These are phyloP conservation scores for Hydnomerulius pinastri DNA, from an alignment of 768 basidiomycete species.

Conservation along the genomic window DNA sequence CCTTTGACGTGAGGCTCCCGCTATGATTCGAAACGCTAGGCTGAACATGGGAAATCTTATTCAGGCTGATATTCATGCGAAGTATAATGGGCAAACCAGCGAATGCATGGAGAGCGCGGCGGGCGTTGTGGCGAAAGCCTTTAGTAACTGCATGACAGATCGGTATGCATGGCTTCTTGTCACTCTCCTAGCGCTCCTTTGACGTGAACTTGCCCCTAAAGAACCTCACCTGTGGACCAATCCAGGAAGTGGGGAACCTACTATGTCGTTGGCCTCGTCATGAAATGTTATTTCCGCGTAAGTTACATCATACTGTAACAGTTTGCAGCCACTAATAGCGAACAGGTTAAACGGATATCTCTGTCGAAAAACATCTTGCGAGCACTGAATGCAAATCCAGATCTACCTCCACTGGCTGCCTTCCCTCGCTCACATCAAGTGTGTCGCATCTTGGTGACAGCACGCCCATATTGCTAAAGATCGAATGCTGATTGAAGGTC, in stretches of 20 bases:
- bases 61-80: conserved; percentile 65
- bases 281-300: conserved; percentile 95
- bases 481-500: conserved; percentile 53
- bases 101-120: conserved; percentile 88
- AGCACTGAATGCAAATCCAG: conserved; percentile 81
- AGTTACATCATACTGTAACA: conserved; percentile 29
- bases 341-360: conserved; percentile 86
- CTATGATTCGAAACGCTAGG: not conserved
- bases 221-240: conserved; percentile 68
- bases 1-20: conserved; percentile 66
- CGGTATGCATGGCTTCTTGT: conserved; percentile 40
- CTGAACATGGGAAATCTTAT: conserved; percentile 1
- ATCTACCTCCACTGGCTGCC: conserved; percentile 72
- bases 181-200: not conserved
- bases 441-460: conserved; percentile 20
- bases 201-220: conserved; percentile 23
- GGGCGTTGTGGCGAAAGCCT: conserved; percentile 83
- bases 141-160: conserved; percentile 87
- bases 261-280: conserved; percentile 84
- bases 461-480: conserved; percentile 7
- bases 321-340: not conserved
- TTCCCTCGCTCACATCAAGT: conserved; percentile 91
- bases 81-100: conserved; percentile 54
- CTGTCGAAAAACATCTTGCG: conserved; percentile 90
- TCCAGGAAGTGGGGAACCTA: conserved; percentile 92